phyloP scores from a whole-genome alignment of 805 yeast genomes.

The Maudiozyma saulgeensis region DNA sequence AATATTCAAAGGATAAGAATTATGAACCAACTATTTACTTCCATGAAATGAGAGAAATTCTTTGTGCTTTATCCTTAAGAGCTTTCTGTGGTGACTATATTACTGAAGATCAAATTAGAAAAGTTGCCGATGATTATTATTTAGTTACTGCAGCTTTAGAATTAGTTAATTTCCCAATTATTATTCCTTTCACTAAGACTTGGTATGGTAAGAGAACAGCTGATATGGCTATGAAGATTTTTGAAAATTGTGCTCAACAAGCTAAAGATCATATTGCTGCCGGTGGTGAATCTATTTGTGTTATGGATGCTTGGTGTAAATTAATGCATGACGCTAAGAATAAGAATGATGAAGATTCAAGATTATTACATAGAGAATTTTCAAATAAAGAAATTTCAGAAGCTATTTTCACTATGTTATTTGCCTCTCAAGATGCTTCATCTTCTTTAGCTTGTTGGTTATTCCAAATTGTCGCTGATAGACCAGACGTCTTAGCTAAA shows the following conservation, averaged over 20 bases:
- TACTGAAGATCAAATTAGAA: slow-evolving; percentile 80
- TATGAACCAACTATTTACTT: slow-evolving; percentile 60
- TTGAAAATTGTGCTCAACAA: slow-evolving; percentile 78
- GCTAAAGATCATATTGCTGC: slow-evolving; percentile 71
- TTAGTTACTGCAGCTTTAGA: slow-evolving; percentile 92
- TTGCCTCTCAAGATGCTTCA: slow-evolving; percentile 97
- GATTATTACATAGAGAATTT: slow-evolving; percentile 67
- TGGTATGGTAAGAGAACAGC: slow-evolving; percentile 96
- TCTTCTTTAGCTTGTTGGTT: slow-evolving; percentile 97
- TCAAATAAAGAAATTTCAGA: slow-evolving; percentile 88
- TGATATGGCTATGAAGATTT: slow-evolving; percentile 86
- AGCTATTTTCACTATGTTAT: slow-evolving; percentile 90
- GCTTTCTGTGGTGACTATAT: slow-evolving; percentile 96
- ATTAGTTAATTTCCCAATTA: slow-evolving; percentile 94
- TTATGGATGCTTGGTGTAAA: slow-evolving; percentile 91
- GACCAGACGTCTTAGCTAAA: slow-evolving; percentile 81
- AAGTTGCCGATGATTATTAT: slow-evolving; percentile 86
- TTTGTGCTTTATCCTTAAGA: slow-evolving; percentile 87
- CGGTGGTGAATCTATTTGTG: slow-evolving; percentile 76
- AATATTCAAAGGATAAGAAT: slow-evolving; percentile 44
- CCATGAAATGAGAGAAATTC: slow-evolving; percentile 89
- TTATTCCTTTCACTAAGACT: slow-evolving; percentile 89
- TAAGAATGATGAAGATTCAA: slow-evolving; percentile 42
- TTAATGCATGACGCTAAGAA: slow-evolving; percentile 65
- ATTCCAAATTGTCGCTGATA: slow-evolving; percentile 90